A percentile compares a stretch with the other conserved stretches of the same genome.
These are phyloP conservation scores for Tillandsia leiboldiana DNA, from an alignment of 176 grass and related monocot species.

Conservation along the genomic window DNA sequence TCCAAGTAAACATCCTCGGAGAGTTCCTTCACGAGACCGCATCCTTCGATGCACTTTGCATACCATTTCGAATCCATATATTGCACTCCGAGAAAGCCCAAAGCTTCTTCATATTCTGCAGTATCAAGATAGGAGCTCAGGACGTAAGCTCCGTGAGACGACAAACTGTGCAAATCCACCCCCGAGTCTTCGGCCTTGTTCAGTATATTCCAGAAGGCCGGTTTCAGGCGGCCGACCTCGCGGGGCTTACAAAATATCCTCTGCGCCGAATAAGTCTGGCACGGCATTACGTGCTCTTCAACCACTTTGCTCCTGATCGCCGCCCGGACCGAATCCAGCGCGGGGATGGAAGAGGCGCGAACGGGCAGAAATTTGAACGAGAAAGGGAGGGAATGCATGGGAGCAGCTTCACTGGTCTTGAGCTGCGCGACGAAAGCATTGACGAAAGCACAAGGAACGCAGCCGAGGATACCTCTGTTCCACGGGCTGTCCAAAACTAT, in stretches of 20 bases:
- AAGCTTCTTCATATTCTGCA: constrained; percentile 17
- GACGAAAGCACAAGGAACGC: constrained; percentile 49
- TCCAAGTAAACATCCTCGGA: constrained; percentile 42
- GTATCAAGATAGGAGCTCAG: constrained; percentile 50
- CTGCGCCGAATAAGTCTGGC: constrained; percentile 32
- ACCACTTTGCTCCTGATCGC: constrained; percentile 47
- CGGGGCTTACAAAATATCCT: constrained; percentile 59
- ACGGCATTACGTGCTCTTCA: constrained; percentile 48
- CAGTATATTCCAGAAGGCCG: constrained; percentile 51
- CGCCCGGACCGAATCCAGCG: constrained; percentile 41
- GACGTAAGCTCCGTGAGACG: constrained; percentile 45
- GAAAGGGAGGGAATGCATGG: constrained; percentile 19
- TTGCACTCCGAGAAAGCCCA: constrained; percentile 39
- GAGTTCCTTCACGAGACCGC: constrained; percentile 32
- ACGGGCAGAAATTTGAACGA: constrained; percentile 50
- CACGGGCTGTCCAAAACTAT: constrained; percentile 50
- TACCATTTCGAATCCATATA: constrained; percentile 44
- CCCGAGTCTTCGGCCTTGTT: constrained; percentile 19
- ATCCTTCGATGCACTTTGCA: constrained; percentile 50
- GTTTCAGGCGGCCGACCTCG: constrained; percentile 28
- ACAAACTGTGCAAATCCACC: constrained; percentile 35
- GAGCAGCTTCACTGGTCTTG: constrained; percentile 31
- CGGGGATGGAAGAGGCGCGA: constrained; percentile 18
- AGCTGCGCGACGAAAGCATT: constrained; percentile 45
- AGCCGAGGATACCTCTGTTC: constrained; percentile 76